phyloP scores from a whole-genome alignment of 164 flowering plant species.

The Malania oleifera region DNA sequence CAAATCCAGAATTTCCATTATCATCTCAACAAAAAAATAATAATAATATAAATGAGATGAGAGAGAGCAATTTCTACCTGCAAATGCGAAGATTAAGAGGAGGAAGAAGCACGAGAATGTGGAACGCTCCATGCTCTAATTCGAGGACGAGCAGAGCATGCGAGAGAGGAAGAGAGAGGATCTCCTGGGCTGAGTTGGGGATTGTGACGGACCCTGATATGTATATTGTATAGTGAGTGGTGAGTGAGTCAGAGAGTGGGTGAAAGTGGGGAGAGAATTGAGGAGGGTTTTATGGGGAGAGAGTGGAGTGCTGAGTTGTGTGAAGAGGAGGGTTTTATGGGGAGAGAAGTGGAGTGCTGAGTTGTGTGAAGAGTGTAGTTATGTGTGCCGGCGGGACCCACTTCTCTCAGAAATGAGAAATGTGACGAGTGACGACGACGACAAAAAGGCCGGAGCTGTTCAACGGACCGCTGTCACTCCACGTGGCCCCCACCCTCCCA shows the following conservation, averaged over 20 bases:
- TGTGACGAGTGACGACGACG: background rate
- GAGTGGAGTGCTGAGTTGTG: too few relatives aligned
- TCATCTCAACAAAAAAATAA: too few relatives aligned
- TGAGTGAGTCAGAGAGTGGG: too few relatives aligned
- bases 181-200: too few relatives aligned
- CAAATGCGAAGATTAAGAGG: conserved; percentile 13
- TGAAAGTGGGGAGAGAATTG: background rate
- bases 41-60: too few relatives aligned
- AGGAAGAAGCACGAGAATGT: conserved; percentile 1
- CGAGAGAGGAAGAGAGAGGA: conserved; percentile 2
- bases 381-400: background rate
- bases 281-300: background rate
- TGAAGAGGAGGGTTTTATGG: too few relatives aligned
- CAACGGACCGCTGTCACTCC: too few relatives aligned
- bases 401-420: background rate
- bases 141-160: conserved; percentile 12
- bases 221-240: too few relatives aligned
- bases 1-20: too few relatives aligned
- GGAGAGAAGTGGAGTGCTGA: background rate
- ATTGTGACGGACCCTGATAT: too few relatives aligned
- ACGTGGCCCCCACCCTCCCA: too few relatives aligned
- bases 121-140: conserved; percentile 20
- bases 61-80: conserved; percentile 27
- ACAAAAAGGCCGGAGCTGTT: background rate
- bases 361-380: background rate